phyloP scores from a whole-genome alignment of 2,329 filamentous ascomycete genomes.

The Monosporascus sp. region DNA sequence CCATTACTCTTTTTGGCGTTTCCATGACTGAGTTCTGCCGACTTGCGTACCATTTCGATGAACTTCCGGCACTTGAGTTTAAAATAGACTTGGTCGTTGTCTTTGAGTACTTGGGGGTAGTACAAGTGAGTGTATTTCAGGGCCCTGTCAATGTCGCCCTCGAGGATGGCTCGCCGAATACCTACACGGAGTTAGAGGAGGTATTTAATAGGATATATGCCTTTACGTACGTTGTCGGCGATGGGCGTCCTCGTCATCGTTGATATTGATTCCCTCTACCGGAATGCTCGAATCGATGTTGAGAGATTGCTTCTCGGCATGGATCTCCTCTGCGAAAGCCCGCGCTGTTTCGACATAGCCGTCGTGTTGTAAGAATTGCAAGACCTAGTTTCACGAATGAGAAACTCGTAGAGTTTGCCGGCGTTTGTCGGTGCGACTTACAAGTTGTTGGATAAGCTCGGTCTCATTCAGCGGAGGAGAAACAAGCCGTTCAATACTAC shows the following conservation, averaged over 20 bases:
- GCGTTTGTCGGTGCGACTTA: conserved; percentile 29
- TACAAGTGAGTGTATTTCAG: conserved; percentile 73
- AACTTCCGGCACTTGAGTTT: conserved; percentile 85
- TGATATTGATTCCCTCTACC: conserved; percentile 58
- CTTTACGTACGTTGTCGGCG: conserved; percentile 71
- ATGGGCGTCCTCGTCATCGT: conserved; percentile 80
- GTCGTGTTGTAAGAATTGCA: conserved; percentile 90
- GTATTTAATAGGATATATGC: background rate
- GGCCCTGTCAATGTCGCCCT: conserved; percentile 87
- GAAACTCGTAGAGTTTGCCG: background rate
- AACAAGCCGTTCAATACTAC: conserved; percentile 53
- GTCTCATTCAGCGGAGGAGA: conserved; percentile 62
- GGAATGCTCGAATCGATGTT: conserved; percentile 48
- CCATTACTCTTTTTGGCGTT: conserved; percentile 37
- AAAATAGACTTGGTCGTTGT: conserved; percentile 83
- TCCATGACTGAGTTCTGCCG: conserved; percentile 56
- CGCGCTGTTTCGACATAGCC: conserved; percentile 91
- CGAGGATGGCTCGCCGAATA: conserved; percentile 80
- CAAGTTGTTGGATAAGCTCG: conserved; percentile 73
- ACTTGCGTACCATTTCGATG: conserved; percentile 83
- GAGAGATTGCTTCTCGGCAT: conserved; percentile 65
- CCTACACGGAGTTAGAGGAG: conserved; percentile 42
- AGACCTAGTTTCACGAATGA: conserved; percentile 36
- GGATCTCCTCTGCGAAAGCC: conserved; percentile 79
- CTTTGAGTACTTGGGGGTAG: conserved; percentile 74